A percentile compares a stretch with the other conserved stretches of the same genome.
These are phyloP conservation scores for Tylopilus sp. DNA, from an alignment of 768 basidiomycete species.

Conservation along the genomic window DNA sequence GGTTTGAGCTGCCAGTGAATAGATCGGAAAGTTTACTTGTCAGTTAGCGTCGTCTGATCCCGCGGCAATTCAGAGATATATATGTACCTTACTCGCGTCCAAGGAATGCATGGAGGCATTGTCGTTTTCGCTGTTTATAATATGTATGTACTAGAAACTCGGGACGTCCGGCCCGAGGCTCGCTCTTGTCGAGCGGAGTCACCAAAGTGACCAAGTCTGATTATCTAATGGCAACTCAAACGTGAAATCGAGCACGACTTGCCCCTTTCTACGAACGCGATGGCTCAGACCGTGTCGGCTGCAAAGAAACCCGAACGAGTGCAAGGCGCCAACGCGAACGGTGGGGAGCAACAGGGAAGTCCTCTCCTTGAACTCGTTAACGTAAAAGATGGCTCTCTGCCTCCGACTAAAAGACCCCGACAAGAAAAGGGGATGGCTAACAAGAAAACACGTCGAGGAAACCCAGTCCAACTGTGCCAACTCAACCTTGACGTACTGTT, in stretches of 20 bases:
- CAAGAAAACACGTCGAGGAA: slow-evolving; percentile 1
- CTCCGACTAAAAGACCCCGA: background rate
- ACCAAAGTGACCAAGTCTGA: no score
- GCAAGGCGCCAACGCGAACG: background rate
- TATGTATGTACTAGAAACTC: no score
- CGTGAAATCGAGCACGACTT: background rate
- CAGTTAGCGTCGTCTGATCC: no score
- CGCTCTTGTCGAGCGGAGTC: no score
- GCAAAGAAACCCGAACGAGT: background rate
- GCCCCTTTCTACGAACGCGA: background rate
- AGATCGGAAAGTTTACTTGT: no score
- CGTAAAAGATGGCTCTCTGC: background rate
- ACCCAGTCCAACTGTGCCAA: slow-evolving; percentile 3
- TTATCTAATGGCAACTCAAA: no score
- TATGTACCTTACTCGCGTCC: no score
- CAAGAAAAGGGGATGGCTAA: background rate
- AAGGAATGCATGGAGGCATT: no score
- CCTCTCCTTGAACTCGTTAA: background rate
- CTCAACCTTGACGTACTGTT: background rate
- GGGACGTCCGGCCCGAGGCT: no score
- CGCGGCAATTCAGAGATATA: no score
- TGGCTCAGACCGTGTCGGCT: background rate
- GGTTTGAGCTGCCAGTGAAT: no score
- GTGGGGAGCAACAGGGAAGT: background rate
- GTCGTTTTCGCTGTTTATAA: no score